A percentile compares a stretch with the other conserved stretches of the same genome.
These are phyloP conservation scores for Lentinula edodes DNA, from an alignment of 768 basidiomycete genomes.

Conservation along the genomic window DNA sequence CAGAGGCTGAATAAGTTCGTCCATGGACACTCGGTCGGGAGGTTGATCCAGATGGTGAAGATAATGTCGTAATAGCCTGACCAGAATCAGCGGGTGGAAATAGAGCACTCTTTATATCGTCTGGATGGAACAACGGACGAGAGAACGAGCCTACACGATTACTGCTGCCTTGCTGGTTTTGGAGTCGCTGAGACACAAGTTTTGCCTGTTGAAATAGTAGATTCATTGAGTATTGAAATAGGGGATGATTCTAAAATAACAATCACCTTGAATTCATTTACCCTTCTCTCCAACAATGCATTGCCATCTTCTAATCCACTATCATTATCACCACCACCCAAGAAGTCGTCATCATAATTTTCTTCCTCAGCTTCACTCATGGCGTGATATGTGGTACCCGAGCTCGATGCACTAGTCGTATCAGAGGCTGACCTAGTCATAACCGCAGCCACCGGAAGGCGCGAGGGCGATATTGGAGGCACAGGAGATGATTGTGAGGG, in stretches of 20 bases:
- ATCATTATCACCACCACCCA: neutral
- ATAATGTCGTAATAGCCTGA: neutral
- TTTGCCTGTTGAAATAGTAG: neutral
- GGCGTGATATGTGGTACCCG: slow-evolving; percentile 5
- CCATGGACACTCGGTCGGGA: neutral
- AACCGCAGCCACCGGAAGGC: slow-evolving; percentile 26
- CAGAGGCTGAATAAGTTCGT: neutral
- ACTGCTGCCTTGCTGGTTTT: neutral
- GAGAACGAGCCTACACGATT: slow-evolving; percentile 22
- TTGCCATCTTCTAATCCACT: neutral
- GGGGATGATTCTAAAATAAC: neutral
- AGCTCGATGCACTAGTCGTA: neutral
- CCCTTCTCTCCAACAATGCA: neutral
- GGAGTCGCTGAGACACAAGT: neutral
- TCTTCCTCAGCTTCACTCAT: slow-evolving; percentile 35
- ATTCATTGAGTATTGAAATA: neutral
- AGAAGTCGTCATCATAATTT: slow-evolving; percentile 39
- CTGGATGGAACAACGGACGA: slow-evolving; percentile 55
- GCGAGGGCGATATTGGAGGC: neutral
- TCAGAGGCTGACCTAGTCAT: slow-evolving; percentile 21
- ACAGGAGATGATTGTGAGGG: neutral
- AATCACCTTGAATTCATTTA: neutral
- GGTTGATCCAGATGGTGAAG: neutral
- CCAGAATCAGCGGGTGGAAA: neutral
- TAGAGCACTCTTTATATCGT: slow-evolving; percentile 54